These are phyloP conservation scores for Neoscytalidium dimidiatum DNA, from an alignment of 2,329 filamentous ascomycete species.

Conservation along the genomic window DNA sequence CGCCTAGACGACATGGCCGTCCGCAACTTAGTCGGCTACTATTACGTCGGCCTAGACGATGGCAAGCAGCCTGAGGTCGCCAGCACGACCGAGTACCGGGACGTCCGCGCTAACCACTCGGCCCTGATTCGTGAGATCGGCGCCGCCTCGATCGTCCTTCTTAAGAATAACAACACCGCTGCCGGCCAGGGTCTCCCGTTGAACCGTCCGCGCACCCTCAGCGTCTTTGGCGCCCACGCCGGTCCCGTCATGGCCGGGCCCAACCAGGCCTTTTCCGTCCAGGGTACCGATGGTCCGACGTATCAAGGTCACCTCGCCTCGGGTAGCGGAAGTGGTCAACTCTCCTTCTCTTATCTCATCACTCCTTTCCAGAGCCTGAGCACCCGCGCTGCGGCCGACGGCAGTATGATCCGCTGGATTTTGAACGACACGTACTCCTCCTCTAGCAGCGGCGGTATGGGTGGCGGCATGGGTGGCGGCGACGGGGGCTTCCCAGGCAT, in stretches of 20 bases:
- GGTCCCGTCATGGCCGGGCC: slow-evolving; percentile 24
- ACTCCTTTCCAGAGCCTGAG: slow-evolving; percentile 46
- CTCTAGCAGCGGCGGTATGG: neutral
- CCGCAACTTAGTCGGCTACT: slow-evolving; percentile 50
- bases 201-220: slow-evolving; percentile 51
- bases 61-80: slow-evolving; percentile 42
- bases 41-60: slow-evolving; percentile 51
- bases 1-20: slow-evolving; percentile 38
- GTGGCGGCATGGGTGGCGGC: neutral
- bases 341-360: slow-evolving; percentile 64
- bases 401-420: slow-evolving; percentile 30
- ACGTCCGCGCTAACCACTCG: slow-evolving; percentile 37
- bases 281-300: slow-evolving; percentile 57
- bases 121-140: slow-evolving; percentile 45
- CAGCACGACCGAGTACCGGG: slow-evolving; percentile 16
- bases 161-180: slow-evolving; percentile 65
- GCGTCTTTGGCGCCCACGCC: slow-evolving; percentile 54
- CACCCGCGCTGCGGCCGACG: slow-evolving; percentile 37
- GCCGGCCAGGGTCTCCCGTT: slow-evolving; percentile 62
- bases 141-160: slow-evolving; percentile 47
- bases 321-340: slow-evolving; percentile 88
- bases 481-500: neutral
- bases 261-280: slow-evolving; percentile 78
- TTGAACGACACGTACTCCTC: slow-evolving; percentile 14
- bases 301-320: slow-evolving; percentile 71